Evolutionary conservation across 257 asterid genomes (phyloP).

Genomic region (Jacaranda mimosifolia): DNA sequence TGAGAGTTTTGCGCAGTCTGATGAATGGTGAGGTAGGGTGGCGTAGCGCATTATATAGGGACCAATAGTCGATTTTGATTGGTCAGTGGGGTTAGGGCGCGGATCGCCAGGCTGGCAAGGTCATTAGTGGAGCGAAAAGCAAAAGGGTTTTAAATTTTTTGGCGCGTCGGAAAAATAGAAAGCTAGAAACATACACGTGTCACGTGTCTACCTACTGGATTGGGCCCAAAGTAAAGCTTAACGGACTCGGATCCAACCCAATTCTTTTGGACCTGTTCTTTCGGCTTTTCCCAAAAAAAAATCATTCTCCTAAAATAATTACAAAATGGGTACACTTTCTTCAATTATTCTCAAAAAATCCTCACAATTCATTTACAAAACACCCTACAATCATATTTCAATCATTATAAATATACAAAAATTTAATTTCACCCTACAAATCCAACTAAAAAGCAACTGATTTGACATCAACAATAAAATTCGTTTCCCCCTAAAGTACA

Average conservation of each 20-base stretch:
- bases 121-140: slow-evolving; percentile 30
- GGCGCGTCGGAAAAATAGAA: slow-evolving; percentile 22
- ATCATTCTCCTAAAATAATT: no score
- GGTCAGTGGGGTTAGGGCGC: slow-evolving; percentile 26
- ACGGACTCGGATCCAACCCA: slow-evolving; percentile 33
- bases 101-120: slow-evolving; percentile 60
- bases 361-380: no score
- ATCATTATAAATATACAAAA: no score
- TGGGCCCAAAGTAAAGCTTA: neutral
- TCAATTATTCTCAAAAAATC: no score
- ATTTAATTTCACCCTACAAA: no score
- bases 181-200: neutral
- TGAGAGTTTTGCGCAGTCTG: neutral
- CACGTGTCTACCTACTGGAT: neutral
- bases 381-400: no score
- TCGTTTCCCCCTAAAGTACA: no score
- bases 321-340: no score
- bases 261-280: no score
- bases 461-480: no score
- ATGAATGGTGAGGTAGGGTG: neutral
- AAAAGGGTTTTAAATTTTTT: slow-evolving; percentile 23
- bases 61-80: slow-evolving; percentile 39
- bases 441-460: no score
- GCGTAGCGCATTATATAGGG: slow-evolving; percentile 29
- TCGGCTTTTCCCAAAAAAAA: no score